Base-by-base conservation (phyloP, 345 rosid species). In the Tarenaya hassleriana region DNA sequence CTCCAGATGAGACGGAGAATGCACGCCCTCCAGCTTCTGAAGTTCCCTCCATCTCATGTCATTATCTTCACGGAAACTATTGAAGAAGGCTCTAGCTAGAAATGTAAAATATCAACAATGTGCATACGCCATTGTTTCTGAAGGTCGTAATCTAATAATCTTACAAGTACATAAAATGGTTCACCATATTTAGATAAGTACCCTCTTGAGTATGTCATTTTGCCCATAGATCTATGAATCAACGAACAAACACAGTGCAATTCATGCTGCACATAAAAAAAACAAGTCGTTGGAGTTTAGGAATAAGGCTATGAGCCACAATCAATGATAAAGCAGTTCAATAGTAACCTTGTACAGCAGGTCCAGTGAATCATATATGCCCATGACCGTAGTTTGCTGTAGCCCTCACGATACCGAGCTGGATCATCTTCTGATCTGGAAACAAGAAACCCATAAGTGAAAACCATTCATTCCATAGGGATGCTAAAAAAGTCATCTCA, bases 11-110 rank as follows among this genome's bases (percentile, higher is more conserved):
- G 87, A 84, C 43, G 95, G 96, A 50, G 88, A 44, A 63, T 88
- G 92, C 61, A 86, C 95, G 16, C 96, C 95, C 73, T 94, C 97
- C 67, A 88, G 70, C 73, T 76, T 94, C 75, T 82, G 94, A 76
- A 94, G 95, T 59, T 94, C 97, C 47, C 95, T 73, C 51, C 85
- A 81, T 75, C 33, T 80, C 87, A 67, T 94, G 99, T n/a, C n/a
- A n/a, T n/a, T n/a, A 66, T 94, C 97, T 54, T 80, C 92, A 0
- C 88, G 95, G 61, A 81, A 94, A 62, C 68, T 69, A 54, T 67
- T 84, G 71, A 85, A 88, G 56, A 92, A 85, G 34, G 58, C 65
- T 66, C 95, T 83, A 11, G 95, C 96, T 84, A 70, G 34, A 20
- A 32, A 61, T 18, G n/a, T 17, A 12, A 69, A 65, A 42, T 47